phyloP scores from a whole-genome alignment of 331 rosid genomes.

The Quercus phellos region DNA sequence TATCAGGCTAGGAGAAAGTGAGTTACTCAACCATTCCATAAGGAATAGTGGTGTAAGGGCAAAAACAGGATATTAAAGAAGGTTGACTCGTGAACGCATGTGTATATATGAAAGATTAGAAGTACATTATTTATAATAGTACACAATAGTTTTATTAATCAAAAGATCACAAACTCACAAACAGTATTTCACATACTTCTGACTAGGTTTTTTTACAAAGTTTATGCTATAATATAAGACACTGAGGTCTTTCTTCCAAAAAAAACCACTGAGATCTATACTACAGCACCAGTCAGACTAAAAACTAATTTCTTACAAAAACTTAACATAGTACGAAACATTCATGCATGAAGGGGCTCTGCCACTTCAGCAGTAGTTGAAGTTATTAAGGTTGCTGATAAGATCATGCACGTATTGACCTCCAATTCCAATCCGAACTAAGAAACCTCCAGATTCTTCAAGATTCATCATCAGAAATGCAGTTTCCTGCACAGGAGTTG shows the following conservation, averaged over 20 bases:
- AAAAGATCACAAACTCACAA: background rate
- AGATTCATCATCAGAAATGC: slow-evolving; percentile 23
- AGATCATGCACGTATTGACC: background rate
- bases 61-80: no score
- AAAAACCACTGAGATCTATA: background rate
- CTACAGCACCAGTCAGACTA: no score
- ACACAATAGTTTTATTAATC: background rate
- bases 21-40: no score
- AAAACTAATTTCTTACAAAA: background rate
- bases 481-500: slow-evolving; percentile 28
- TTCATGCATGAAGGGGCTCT: background rate
- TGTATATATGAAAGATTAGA: no score
- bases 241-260: background rate
- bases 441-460: slow-evolving; percentile 14
- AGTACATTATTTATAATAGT: background rate
- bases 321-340: background rate
- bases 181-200: background rate
- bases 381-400: slow-evolving; percentile 3
- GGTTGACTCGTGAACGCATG: no score
- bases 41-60: no score
- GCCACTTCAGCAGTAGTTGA: background rate
- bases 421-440: slow-evolving; percentile 19
- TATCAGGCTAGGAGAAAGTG: no score
- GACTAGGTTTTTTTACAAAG: background rate
- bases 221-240: background rate